Percentiles rank a stretch among this genome's conserved stretches.
Evolutionary conservation across 805 yeast species (phyloP).

Genomic region (Isabelozyma heimii): DNA sequence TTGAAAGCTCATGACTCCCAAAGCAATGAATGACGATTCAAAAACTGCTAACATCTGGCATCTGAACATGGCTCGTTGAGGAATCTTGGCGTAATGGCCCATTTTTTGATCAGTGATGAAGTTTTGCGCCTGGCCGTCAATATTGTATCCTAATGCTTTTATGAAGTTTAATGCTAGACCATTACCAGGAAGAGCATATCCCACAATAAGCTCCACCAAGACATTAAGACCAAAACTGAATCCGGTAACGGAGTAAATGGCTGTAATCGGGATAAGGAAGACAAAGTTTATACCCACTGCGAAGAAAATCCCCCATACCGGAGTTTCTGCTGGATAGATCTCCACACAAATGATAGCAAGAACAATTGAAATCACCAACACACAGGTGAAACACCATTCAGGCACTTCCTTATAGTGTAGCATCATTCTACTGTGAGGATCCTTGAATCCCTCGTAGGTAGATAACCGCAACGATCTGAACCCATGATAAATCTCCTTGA

Average conservation of each 20-base stretch:
- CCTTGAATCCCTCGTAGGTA: conserved; percentile 28
- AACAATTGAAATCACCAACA: conserved; percentile 26
- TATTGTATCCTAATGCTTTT: conserved; percentile 57
- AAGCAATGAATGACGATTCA: conserved; percentile 19
- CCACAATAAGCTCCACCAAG: conserved; percentile 34
- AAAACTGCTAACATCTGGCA: conserved; percentile 24
- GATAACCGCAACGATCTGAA: conserved; percentile 18
- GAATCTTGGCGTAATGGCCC: conserved; percentile 60
- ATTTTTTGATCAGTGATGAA: conserved; percentile 57
- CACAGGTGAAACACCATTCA: conserved; percentile 24
- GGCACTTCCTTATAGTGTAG: conserved; percentile 31
- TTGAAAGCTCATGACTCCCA: conserved; percentile 27
- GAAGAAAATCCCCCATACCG: conserved; percentile 38
- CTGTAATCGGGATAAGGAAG: conserved; percentile 30
- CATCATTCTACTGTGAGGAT: conserved; percentile 33
- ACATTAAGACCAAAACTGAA: conserved; percentile 32
- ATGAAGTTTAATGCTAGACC: conserved; percentile 42
- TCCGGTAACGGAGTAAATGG: conserved; percentile 28
- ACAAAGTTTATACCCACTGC: conserved; percentile 29
- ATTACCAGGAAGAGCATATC: conserved; percentile 37
- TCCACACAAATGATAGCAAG: conserved; percentile 30
- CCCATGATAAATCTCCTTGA: conserved; percentile 7
- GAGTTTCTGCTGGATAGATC: conserved; percentile 30
- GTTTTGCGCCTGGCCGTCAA: conserved; percentile 55
- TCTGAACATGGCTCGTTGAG: conserved; percentile 57